These are phyloP conservation scores for Deakozyma indianensis DNA, from an alignment of 805 yeast genomes.

Conservation along the genomic window DNA sequence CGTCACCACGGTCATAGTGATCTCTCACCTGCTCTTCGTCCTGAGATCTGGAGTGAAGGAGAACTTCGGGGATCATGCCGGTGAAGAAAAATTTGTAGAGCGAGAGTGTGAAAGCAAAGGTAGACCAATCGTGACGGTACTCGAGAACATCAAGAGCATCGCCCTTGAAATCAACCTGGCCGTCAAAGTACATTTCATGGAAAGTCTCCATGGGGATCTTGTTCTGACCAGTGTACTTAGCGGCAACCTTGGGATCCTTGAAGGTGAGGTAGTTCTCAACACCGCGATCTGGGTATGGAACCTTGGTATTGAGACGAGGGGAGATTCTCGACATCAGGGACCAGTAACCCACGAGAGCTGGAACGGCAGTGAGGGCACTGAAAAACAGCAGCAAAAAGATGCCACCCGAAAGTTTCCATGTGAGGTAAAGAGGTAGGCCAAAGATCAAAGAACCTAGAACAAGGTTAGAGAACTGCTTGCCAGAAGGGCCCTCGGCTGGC, in stretches of 20 bases:
- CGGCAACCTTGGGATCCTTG: conserved; percentile 56
- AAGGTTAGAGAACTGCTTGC: conserved; percentile 57
- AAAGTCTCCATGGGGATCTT: conserved; percentile 89
- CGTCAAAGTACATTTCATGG: conserved; percentile 74
- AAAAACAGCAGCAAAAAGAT: conserved; percentile 58
- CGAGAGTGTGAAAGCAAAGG: conserved; percentile 60
- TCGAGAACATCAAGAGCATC: conserved; percentile 75
- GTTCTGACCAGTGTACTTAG: conserved; percentile 52
- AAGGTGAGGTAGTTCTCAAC: conserved; percentile 69
- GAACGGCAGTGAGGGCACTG: conserved; percentile 39
- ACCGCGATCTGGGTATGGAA: conserved; percentile 58
- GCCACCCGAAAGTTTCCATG: conserved; percentile 49
- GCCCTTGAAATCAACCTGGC: conserved; percentile 76
- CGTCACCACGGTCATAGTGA: conserved; percentile 93
- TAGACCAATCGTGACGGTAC: conserved; percentile 85
- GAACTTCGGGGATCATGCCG: conserved; percentile 87
- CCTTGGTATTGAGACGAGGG: conserved; percentile 72
- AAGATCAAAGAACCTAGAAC: conserved; percentile 34
- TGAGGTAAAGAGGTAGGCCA: conserved; percentile 47
- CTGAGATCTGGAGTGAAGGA: conserved; percentile 82
- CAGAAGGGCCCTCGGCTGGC: conserved; percentile 86
- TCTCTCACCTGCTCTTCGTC: conserved; percentile 95
- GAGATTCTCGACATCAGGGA: conserved; percentile 59
- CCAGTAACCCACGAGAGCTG: conserved; percentile 76
- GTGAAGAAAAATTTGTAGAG: conserved; percentile 68